These are phyloP conservation scores for Curvularia sp. DNA, from an alignment of 2,329 filamentous ascomycete species.

Conservation along the genomic window DNA sequence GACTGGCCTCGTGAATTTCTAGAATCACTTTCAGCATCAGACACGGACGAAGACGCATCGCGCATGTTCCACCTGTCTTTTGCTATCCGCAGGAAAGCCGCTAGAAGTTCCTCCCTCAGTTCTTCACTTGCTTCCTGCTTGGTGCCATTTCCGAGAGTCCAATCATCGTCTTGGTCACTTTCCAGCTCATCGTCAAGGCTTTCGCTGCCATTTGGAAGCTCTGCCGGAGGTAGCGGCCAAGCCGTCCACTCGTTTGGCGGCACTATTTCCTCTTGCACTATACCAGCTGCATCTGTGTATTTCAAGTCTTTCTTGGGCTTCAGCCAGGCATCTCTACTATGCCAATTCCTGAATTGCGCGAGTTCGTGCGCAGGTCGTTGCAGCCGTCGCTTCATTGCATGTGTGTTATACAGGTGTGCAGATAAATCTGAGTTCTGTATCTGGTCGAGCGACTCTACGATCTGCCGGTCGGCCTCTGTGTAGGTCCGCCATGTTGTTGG, in stretches of 20 bases:
- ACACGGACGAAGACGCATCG: conserved; percentile 43
- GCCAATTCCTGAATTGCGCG: conserved; percentile 40
- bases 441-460: conserved; percentile 69
- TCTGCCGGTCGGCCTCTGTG: conserved; percentile 68
- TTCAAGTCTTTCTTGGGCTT: conserved; percentile 39
- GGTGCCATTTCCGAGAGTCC: conserved; percentile 57
- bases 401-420: conserved; percentile 80
- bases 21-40: conserved; percentile 9
- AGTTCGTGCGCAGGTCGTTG: conserved; percentile 26
- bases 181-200: conserved; percentile 26
- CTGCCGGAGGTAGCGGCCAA: conserved; percentile 74
- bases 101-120: conserved; percentile 74
- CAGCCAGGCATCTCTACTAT: conserved; percentile 53
- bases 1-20: conserved; percentile 17
- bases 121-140: conserved; percentile 62
- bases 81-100: conserved; percentile 69
- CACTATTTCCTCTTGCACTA: conserved; percentile 47
- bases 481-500: conserved; percentile 70
- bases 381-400: conserved; percentile 67
- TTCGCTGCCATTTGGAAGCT: conserved; percentile 67
- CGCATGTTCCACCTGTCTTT: conserved; percentile 65
- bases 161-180: conserved; percentile 58
- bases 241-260: conserved; percentile 75
- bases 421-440: conserved; percentile 71
- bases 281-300: conserved; percentile 34